These are phyloP conservation scores for Ciborinia camelliae DNA, from an alignment of 2,329 filamentous ascomycete genomes.

Conservation along the genomic window DNA sequence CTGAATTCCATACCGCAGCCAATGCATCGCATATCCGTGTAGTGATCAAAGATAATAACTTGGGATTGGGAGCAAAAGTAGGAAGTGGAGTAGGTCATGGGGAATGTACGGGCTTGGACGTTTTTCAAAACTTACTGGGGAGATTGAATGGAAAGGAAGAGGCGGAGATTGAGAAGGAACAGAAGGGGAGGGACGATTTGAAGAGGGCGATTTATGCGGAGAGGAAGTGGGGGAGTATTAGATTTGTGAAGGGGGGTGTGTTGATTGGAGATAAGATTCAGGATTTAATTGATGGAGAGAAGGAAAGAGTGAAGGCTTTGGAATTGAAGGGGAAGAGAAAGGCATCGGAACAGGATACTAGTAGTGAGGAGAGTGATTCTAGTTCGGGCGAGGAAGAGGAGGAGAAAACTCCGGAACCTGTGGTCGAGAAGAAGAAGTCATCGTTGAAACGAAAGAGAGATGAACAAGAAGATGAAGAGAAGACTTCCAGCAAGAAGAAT, in stretches of 20 bases:
- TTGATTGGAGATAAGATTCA: conserved; percentile 56
- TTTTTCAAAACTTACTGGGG: conserved; percentile 81
- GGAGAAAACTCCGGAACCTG: conserved; percentile 13
- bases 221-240: conserved; percentile 73
- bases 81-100: conserved; percentile 63
- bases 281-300: conserved; percentile 42
- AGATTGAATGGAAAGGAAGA: conserved; percentile 85
- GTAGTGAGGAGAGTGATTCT: conserved; percentile 8
- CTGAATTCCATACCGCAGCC: conserved; percentile 72
- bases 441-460: conserved; percentile 48
- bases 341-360: conserved; percentile 19
- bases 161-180: conserved; percentile 66
- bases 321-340: conserved; percentile 22
- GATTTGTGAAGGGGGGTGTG: conserved; percentile 84
- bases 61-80: conserved; percentile 80
- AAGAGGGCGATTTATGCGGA: conserved; percentile 72
- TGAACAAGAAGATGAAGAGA: conserved; percentile 37
- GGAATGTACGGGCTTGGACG: conserved; percentile 79
- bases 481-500: conserved; percentile 35
- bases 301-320: conserved; percentile 35
- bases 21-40: conserved; percentile 85
- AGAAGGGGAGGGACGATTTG: conserved; percentile 63
- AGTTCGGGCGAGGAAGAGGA: conserved; percentile 17
- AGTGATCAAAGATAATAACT: conserved; percentile 81
- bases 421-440: conserved; percentile 27